Evolutionary conservation across 2,329 filamentous ascomycete species (phyloP), one percentile per base, ranked within the genome.

Genomic region (Ophiocordyceps australis): DNA sequence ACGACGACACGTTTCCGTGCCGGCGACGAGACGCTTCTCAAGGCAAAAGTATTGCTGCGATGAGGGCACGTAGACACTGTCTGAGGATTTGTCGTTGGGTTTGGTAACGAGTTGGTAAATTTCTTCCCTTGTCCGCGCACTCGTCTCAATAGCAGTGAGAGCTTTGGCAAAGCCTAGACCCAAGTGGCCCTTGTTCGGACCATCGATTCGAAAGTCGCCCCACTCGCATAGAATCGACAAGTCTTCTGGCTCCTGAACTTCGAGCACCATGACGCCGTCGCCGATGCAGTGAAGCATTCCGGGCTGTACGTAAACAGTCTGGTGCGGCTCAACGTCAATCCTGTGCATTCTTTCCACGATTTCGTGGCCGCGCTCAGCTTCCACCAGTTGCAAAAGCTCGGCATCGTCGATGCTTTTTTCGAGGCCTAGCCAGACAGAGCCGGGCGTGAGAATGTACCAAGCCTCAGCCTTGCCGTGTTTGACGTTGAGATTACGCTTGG

Each of bases 391-490:
- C 7, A 33, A 22, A 5, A 35, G 17, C 13, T 33, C 25, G 17
- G 25, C 20, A 3, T 5, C 14, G n/a, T 32, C 25, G 14, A 38
- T 14, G 17, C 28, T 28, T 16, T 36, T 29, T 8, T 23, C 25
- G 4, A 38, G 28, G n/a, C 31, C 26, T 5, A 39, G 25, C 25
- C 30, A 34, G 4, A 38, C 30, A 5, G 25, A 22, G 3, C 37
- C 34, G 5, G 24, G 24, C 4, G 29, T 37, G 12, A 37, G 34
- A 10, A 39, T 28, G 22, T 36, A 37, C 35, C 35, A 35, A 12
- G 35, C 32, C 18, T 39, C 37, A 9, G 37, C 37, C 24, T 38
- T 39, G 26, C 36, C 35, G 17, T 39, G 32, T 16, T 27, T 27
- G 14, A 22, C 23, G 9, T 28, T 29, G 5, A 34, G 17, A 25